Evolutionary conservation across 768 basidiomycete genomes (phyloP).

Genomic region (Lentinula sp.): DNA sequence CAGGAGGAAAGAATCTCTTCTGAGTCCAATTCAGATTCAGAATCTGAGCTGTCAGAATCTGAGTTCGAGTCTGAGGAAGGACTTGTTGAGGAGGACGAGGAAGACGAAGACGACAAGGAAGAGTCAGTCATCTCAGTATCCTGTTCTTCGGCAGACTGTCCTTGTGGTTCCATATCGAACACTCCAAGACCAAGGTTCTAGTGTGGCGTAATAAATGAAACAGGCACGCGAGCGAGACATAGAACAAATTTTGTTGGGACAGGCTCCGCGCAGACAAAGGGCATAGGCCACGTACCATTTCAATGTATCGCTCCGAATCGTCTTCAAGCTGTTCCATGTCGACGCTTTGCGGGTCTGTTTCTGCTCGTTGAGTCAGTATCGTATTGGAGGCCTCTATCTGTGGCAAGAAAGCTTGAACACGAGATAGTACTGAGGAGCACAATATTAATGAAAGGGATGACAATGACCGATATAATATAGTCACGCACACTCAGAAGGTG

Average conservation of each 20-base stretch:
- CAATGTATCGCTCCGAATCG: conserved; percentile 47
- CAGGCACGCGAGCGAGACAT: neutral
- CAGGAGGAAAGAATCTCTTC: conserved; percentile 7
- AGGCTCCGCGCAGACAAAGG: neutral
- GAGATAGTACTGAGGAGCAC: conserved; percentile 47
- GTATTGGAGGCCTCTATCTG: conserved; percentile 61
- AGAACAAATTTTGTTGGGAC: neutral
- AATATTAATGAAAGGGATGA: neutral
- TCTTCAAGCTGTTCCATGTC: conserved; percentile 61
- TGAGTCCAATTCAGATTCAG: conserved; percentile 2
- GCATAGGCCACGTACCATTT: conserved; percentile 44
- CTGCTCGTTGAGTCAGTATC: conserved; percentile 36
- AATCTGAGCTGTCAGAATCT: conserved; percentile 2
- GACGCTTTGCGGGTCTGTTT: conserved; percentile 48
- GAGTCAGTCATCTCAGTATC: conserved; percentile 5
- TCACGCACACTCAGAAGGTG: conserved; percentile 44
- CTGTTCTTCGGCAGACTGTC: neutral
- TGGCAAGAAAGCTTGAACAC: conserved; percentile 64
- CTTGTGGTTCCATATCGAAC: conserved; percentile 1
- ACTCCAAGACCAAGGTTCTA: conserved; percentile 7
- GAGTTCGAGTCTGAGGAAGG: neutral
- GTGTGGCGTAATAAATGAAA: neutral
- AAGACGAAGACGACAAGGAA: neutral
- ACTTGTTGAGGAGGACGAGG: neutral
- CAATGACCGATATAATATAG: neutral